A percentile compares a stretch with the other conserved stretches of the same genome.
Conservation (phyloP, 208 protist genomes). For the Leishmania turanica region DNA sequence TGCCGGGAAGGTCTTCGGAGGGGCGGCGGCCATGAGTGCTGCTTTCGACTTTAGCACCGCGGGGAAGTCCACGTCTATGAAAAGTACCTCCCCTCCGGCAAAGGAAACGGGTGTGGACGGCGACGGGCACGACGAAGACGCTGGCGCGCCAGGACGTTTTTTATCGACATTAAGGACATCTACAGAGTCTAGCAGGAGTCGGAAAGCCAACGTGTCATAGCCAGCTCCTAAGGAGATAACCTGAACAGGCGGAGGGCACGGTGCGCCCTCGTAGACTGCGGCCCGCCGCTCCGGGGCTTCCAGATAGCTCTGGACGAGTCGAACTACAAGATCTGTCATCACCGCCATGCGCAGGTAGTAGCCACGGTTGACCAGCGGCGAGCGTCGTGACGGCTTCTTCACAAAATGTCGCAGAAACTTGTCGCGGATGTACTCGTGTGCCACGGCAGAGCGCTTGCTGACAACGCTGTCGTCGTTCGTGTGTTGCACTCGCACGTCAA, state of each 20-base stretch:
- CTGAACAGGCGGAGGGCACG: slow-evolving; percentile 44
- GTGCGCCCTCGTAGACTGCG: background rate
- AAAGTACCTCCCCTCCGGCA: slow-evolving; percentile 39
- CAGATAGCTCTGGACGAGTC: slow-evolving; percentile 31
- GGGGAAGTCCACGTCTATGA: slow-evolving; percentile 86
- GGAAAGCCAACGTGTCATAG: slow-evolving; percentile 87
- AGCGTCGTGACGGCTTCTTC: slow-evolving; percentile 72
- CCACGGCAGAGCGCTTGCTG: slow-evolving; percentile 89
- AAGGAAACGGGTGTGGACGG: slow-evolving; percentile 1
- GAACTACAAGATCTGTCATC: slow-evolving; percentile 73
- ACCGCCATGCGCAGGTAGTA: slow-evolving; percentile 89
- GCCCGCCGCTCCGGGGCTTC: slow-evolving; percentile 2
- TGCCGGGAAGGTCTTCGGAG: slow-evolving; percentile 47
- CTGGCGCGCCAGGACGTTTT: background rate
- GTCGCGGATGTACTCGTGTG: slow-evolving; percentile 73
- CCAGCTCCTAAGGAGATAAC: slow-evolving; percentile 89
- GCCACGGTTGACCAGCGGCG: slow-evolving; percentile 89
- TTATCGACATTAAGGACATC: background rate
- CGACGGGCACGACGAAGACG: background rate
- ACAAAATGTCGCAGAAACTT: slow-evolving; percentile 85
- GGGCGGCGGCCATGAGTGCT: slow-evolving; percentile 65
- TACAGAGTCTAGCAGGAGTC: slow-evolving; percentile 41
- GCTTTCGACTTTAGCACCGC: slow-evolving; percentile 79
- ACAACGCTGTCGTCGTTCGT: slow-evolving; percentile 93
- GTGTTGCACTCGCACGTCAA: slow-evolving; percentile 84